Conservation (phyloP, 768 basidiomycete species). For the Tulasnella sp. region DNA sequence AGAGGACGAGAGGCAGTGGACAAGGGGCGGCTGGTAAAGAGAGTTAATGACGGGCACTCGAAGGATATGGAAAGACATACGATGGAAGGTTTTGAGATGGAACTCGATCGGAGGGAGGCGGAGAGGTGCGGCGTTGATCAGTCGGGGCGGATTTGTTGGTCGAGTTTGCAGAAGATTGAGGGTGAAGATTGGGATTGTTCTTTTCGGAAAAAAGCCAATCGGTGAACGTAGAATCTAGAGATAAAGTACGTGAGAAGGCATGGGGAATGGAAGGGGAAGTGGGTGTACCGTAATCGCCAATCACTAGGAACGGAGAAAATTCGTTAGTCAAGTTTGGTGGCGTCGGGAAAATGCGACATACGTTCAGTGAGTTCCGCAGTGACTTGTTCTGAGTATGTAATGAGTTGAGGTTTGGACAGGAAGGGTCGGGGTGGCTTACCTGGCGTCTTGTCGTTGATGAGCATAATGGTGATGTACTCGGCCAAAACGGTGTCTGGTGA, state of each 20-base stretch:
- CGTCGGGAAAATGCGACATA: conserved; percentile 25
- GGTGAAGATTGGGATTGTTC: conserved; percentile 1
- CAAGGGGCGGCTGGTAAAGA: conserved; percentile 27
- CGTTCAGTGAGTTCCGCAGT: conserved; percentile 77
- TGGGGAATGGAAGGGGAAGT: neutral
- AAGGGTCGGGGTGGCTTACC: conserved; percentile 24
- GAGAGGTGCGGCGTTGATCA: neutral
- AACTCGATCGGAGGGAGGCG: neutral
- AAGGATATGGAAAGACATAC: neutral
- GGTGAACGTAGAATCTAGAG: conserved; percentile 65
- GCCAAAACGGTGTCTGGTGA: conserved; percentile 69
- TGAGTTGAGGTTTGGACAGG: conserved; percentile 8
- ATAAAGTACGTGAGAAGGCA: conserved; percentile 13
- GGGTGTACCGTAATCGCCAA: conserved; percentile 1
- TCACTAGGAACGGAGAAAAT: neutral
- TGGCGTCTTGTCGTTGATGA: conserved; percentile 72
- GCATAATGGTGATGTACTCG: conserved; percentile 90
- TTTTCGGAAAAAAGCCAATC: conserved; percentile 72
- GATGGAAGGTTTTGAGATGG: conserved; percentile 38
- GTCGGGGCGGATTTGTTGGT: neutral
- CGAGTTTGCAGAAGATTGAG: neutral
- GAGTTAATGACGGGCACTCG: neutral
- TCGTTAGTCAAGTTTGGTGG: neutral
- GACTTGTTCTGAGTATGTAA: conserved; percentile 51
- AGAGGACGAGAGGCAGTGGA: conserved; percentile 22